phyloP scores from a whole-genome alignment of 345 rosid species.

The Eutrema heterophyllum region DNA sequence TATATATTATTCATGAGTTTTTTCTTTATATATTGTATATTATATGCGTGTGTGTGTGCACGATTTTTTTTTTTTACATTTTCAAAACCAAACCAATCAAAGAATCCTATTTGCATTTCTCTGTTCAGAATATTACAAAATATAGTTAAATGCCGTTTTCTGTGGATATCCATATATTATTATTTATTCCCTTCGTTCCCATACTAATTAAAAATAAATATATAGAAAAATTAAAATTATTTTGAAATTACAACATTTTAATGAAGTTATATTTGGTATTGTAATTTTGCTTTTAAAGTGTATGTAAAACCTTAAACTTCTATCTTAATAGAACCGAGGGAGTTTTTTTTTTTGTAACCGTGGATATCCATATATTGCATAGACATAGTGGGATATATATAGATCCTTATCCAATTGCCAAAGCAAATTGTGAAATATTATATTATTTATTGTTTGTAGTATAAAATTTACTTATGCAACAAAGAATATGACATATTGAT shows the following conservation, averaged over 20 bases:
- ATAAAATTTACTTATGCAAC: not conserved
- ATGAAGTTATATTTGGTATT: too few species aligned
- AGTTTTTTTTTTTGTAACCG: too few species aligned
- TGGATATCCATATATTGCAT: conserved; percentile 10
- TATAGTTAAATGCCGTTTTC: not conserved
- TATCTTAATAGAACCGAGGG: too few species aligned
- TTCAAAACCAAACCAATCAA: not conserved
- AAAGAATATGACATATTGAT: not conserved
- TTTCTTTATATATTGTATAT: not conserved
- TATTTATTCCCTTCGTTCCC: too few species aligned
- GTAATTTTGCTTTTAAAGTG: too few species aligned
- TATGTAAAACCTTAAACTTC: too few species aligned
- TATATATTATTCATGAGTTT: not conserved
- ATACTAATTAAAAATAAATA: too few species aligned
- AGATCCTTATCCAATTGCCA: conserved; percentile 4
- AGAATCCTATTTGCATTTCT: not conserved
- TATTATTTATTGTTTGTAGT: not conserved
- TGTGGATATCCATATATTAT: conserved; percentile 9
- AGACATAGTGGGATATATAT: not conserved
- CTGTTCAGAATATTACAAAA: not conserved
- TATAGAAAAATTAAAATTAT: too few species aligned
- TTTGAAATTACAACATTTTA: too few species aligned
- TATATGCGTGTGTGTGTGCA: not conserved
- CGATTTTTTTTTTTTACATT: not conserved
- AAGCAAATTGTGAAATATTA: not conserved